phyloP scores from a whole-genome alignment of 2,329 filamentous ascomycete genomes.

The Fusarium sp. region DNA sequence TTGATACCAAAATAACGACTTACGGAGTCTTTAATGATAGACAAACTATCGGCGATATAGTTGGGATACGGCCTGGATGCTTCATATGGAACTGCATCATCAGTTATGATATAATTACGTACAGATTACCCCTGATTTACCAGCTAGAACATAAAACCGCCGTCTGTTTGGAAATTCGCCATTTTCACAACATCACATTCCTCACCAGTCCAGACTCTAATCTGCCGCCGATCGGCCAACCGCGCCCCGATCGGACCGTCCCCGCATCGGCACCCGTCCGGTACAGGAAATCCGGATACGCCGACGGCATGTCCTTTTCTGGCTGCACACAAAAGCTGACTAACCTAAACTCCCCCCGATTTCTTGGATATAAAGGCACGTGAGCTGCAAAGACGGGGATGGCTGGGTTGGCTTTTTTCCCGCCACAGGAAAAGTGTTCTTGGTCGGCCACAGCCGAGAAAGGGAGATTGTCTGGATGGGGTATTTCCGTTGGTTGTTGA shows the following conservation, averaged over 20 bases:
- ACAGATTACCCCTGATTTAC: not conserved
- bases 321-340: not conserved
- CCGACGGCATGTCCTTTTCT: slow-evolving; percentile 24
- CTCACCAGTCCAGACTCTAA: slow-evolving; percentile 4
- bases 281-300: slow-evolving; percentile 21
- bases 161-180: not conserved
- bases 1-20: slow-evolving; percentile 30
- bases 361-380: slow-evolving; percentile 12
- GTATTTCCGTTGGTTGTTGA: not conserved
- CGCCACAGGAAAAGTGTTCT: not conserved
- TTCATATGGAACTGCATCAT: not conserved
- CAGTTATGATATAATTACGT: not conserved
- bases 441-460: slow-evolving; percentile 13
- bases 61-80: not conserved
- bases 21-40: slow-evolving; percentile 8
- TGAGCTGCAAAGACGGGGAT: not conserved
- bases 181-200: slow-evolving; percentile 27
- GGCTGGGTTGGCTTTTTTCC: not conserved
- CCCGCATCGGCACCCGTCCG: slow-evolving; percentile 18
- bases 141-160: slow-evolving; percentile 5
- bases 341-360: slow-evolving; percentile 11
- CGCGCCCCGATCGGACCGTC: slow-evolving; percentile 14
- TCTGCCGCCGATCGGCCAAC: not conserved
- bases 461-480: slow-evolving; percentile 4
- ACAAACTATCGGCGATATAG: not conserved